A percentile compares a stretch with the other conserved stretches of the same genome.
phyloP scores from a whole-genome alignment of 805 yeast species.

The Scheffersomyces coipomensis region DNA sequence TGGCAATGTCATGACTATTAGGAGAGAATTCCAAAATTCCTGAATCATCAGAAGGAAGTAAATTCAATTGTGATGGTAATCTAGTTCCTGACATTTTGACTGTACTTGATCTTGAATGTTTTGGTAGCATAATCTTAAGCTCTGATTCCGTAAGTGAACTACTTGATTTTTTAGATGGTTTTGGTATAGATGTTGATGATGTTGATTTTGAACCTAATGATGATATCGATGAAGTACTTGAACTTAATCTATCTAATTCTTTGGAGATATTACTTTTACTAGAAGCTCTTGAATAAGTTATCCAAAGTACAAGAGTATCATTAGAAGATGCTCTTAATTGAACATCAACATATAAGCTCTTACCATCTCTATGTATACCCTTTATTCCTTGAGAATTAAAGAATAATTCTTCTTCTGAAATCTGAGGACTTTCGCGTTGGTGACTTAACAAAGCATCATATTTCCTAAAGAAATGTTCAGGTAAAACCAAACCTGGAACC shows the following conservation, averaged over 20 bases:
- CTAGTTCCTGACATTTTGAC: background rate
- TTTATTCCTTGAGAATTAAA: conserved; percentile 63
- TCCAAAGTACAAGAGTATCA: conserved; percentile 71
- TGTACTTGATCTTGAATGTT: background rate
- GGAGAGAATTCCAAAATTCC: conserved; percentile 30
- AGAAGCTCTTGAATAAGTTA: conserved; percentile 68
- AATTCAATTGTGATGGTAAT: conserved; percentile 57
- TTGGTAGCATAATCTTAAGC: background rate
- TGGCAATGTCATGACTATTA: conserved; percentile 24
- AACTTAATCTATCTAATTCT: conserved; percentile 23
- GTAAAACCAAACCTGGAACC: conserved; percentile 72
- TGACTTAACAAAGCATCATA: conserved; percentile 45
- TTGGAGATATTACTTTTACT: conserved; percentile 16
- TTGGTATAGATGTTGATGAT: background rate
- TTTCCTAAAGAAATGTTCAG: conserved; percentile 87
- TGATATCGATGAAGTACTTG: conserved; percentile 13
- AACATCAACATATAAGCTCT: conserved; percentile 63
- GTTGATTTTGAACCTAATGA: background rate
- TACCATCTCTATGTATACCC: conserved; percentile 73
- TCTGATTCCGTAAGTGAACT: background rate
- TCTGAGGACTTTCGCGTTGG: conserved; percentile 13
- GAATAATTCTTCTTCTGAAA: conserved; percentile 48
- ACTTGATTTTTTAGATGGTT: conserved; percentile 1
- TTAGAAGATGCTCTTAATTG: conserved; percentile 71
- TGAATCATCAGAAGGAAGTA: conserved; percentile 24